phyloP scores from a whole-genome alignment of 345 rosid genomes.

The Syzygium aqueum region DNA sequence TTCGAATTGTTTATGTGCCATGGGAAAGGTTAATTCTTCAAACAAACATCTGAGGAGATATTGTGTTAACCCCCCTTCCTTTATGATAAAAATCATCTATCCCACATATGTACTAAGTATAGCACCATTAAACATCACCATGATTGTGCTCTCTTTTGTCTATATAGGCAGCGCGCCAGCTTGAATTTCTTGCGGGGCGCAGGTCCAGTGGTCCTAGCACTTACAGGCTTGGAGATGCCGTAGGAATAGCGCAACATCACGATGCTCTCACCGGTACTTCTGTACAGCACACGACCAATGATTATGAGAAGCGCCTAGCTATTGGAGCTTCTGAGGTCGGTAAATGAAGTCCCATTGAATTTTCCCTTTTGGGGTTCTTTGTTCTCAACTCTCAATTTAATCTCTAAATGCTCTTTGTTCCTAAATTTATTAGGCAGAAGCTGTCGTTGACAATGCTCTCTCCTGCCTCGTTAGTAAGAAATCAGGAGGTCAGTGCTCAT shows the following conservation, averaged over 20 bases:
- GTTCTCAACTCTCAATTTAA: neutral
- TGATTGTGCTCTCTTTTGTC: neutral
- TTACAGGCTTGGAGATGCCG: constrained; percentile 57
- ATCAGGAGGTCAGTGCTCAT: constrained; percentile 30
- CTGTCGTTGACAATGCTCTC: constrained; percentile 43
- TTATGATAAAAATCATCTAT: neutral
- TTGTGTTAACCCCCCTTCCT: neutral
- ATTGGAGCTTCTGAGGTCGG: constrained; percentile 61
- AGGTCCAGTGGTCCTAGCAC: constrained; percentile 39
- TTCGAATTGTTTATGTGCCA: neutral
- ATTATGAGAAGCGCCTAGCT: constrained; percentile 61
- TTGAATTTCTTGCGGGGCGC: constrained; percentile 70
- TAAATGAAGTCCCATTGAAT: constrained; percentile 1
- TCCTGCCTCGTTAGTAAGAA: constrained; percentile 41
- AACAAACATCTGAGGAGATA: neutral
- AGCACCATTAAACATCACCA: neutral
- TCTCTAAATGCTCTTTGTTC: neutral
- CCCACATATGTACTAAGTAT: neutral
- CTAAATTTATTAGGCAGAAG: constrained; percentile 42
- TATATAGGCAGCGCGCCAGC: constrained; percentile 71
- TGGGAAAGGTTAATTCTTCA: neutral
- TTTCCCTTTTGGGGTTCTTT: neutral
- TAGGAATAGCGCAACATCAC: constrained; percentile 80
- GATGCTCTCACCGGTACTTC: constrained; percentile 88
- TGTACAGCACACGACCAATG: constrained; percentile 77